phyloP scores from a whole-genome alignment of 2,329 filamentous ascomycete genomes.

The Acrocalymma vagum region DNA sequence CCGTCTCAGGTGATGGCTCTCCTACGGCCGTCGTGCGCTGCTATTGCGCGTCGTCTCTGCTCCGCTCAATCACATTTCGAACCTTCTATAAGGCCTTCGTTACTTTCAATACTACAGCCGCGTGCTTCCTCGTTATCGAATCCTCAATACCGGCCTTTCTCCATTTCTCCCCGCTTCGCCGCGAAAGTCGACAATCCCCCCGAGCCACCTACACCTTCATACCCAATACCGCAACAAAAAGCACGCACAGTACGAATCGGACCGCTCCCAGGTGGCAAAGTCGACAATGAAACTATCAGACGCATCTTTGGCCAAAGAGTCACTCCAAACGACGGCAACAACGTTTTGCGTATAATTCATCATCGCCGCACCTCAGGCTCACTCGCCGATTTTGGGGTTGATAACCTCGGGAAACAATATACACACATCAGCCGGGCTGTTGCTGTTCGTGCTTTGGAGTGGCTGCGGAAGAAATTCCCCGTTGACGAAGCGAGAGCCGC shows the following conservation, averaged over 20 bases:
- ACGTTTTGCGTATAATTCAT: constrained; percentile 48
- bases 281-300: constrained; percentile 31
- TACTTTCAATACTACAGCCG: constrained; percentile 30
- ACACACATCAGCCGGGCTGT: constrained; percentile 33
- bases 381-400: constrained; percentile 50
- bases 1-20: constrained; percentile 31
- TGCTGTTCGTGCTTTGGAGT: constrained; percentile 42
- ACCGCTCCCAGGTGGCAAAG: constrained; percentile 36
- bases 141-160: constrained; percentile 33
- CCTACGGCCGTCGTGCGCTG: constrained; percentile 34
- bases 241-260: constrained; percentile 42
- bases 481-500: constrained; percentile 51
- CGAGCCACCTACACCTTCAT: constrained; percentile 19
- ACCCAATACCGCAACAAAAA: constrained; percentile 20
- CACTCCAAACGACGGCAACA: constrained; percentile 40
- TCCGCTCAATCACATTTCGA: constrained; percentile 19
- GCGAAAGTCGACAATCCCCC: constrained; percentile 37
- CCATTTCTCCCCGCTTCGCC: constrained; percentile 27
- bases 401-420: constrained; percentile 39
- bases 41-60: constrained; percentile 40
- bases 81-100: constrained; percentile 17
- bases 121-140: constrained; percentile 10
- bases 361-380: constrained; percentile 49
- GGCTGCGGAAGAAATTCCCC: constrained; percentile 46
- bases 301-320: constrained; percentile 42